Conservation (phyloP, 1,284 basidiomycete genomes). For the Ustilago nuda region DNA sequence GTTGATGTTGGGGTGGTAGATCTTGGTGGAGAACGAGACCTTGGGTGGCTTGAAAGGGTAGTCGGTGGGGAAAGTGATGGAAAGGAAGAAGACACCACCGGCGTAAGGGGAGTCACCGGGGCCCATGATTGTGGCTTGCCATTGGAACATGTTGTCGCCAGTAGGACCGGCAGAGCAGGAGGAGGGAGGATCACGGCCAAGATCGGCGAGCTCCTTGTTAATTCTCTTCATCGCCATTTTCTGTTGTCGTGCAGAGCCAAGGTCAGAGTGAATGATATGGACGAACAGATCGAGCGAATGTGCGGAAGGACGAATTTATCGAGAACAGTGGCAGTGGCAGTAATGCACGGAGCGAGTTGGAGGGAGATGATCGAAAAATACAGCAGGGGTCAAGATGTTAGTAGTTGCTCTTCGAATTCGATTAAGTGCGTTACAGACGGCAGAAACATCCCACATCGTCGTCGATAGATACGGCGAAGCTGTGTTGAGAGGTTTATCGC, state of each 20-base stretch:
- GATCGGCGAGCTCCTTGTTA: slow-evolving; percentile 69
- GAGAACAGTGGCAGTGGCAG: neutral
- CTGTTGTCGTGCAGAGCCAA: neutral
- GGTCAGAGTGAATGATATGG: neutral
- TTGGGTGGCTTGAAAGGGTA: slow-evolving; percentile 81
- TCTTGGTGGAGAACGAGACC: slow-evolving; percentile 96
- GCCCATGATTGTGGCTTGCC: slow-evolving; percentile 70
- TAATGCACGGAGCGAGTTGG: too few species aligned
- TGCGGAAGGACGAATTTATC: neutral
- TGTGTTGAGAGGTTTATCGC: too few species aligned
- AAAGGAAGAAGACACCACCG: slow-evolving; percentile 67
- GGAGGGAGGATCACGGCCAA: slow-evolving; percentile 68
- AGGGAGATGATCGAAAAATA: too few species aligned
- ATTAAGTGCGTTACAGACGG: too few species aligned
- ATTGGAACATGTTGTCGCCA: slow-evolving; percentile 70
- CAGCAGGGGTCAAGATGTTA: too few species aligned
- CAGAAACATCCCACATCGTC: too few species aligned
- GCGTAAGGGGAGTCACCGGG: slow-evolving; percentile 67
- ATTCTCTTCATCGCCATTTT: slow-evolving; percentile 69
- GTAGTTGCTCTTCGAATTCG: too few species aligned
- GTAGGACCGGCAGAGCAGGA: slow-evolving; percentile 68
- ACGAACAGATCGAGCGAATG: neutral
- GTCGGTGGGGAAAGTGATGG: slow-evolving; percentile 77
- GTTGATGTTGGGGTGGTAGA: slow-evolving; percentile 96
- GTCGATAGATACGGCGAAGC: too few species aligned